Conservation (phyloP, 441 rosid genomes). For the Adansonia grandidieri region DNA sequence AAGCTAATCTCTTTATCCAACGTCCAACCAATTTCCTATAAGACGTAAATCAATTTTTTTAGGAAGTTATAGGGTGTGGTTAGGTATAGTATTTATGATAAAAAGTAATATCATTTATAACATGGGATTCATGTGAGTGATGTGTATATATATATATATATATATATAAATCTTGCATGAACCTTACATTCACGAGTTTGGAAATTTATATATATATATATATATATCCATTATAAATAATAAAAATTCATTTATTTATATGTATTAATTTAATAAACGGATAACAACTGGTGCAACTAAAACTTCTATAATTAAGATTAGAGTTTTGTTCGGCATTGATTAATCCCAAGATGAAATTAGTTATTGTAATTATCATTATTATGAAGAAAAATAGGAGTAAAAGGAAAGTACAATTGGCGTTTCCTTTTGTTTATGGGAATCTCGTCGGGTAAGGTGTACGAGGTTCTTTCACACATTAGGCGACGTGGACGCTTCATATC, state of each 20-base stretch:
- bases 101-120: not conserved
- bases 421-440: conserved; percentile 36
- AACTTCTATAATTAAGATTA: not conserved
- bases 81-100: conserved; percentile 12
- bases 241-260: too few relatives aligned
- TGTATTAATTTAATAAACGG: not conserved
- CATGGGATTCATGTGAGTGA: not conserved
- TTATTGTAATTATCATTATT: too few relatives aligned
- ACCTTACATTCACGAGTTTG: not conserved
- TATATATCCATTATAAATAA: too few relatives aligned
- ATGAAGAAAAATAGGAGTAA: not conserved
- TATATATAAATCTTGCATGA: not conserved
- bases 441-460: conserved; percentile 84
- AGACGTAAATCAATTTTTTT: not conserved
- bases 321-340: not conserved
- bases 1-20: not conserved
- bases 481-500: conserved; percentile 64
- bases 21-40: conserved; percentile 1
- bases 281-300: too few relatives aligned
- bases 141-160: too few relatives aligned
- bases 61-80: not conserved
- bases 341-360: not conserved
- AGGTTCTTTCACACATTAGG: conserved; percentile 56
- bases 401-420: conserved; percentile 21
- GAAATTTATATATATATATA: too few relatives aligned